Percentiles rank a stretch among this genome's conserved stretches.
These are phyloP conservation scores for Helminthosporium solani DNA, from an alignment of 2,329 filamentous ascomycete species.

Conservation along the genomic window DNA sequence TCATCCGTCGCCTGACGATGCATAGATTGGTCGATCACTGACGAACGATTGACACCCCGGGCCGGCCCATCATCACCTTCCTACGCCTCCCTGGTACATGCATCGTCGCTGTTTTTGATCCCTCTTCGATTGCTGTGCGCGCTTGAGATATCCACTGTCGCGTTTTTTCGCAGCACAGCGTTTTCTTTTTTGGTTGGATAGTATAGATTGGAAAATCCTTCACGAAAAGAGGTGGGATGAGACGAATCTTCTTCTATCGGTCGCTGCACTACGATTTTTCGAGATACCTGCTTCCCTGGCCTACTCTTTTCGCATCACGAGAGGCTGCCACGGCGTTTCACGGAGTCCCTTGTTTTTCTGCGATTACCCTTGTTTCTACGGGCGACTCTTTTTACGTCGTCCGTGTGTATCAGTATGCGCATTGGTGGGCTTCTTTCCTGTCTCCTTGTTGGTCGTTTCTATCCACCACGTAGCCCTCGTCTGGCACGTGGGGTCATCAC, in stretches of 20 bases:
- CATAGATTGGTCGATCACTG: slow-evolving; percentile 31
- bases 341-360: slow-evolving; percentile 21
- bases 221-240: slow-evolving; percentile 26
- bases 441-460: slow-evolving; percentile 5
- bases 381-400: slow-evolving; percentile 22
- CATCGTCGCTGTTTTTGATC: slow-evolving; percentile 18
- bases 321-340: slow-evolving; percentile 10
- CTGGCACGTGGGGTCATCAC: slow-evolving; percentile 24
- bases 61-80: slow-evolving; percentile 3
- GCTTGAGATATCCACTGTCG: slow-evolving; percentile 42
- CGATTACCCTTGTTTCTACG: slow-evolving; percentile 29
- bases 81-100: too few species aligned
- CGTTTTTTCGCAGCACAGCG: slow-evolving; percentile 27
- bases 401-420: slow-evolving; percentile 35
- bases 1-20: slow-evolving; percentile 52
- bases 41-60: slow-evolving; percentile 22
- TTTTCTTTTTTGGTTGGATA: slow-evolving; percentile 20
- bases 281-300: slow-evolving; percentile 20
- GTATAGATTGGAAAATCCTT: slow-evolving; percentile 21
- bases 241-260: slow-evolving; percentile 35
- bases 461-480: slow-evolving; percentile 12
- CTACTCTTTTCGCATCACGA: slow-evolving; percentile 3
- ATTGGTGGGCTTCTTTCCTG: slow-evolving; percentile 4
- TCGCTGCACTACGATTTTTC: slow-evolving; percentile 30
- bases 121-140: slow-evolving; percentile 23